Conservation (phyloP, 345 rosid genomes). For the Boechera stricta region DNA sequence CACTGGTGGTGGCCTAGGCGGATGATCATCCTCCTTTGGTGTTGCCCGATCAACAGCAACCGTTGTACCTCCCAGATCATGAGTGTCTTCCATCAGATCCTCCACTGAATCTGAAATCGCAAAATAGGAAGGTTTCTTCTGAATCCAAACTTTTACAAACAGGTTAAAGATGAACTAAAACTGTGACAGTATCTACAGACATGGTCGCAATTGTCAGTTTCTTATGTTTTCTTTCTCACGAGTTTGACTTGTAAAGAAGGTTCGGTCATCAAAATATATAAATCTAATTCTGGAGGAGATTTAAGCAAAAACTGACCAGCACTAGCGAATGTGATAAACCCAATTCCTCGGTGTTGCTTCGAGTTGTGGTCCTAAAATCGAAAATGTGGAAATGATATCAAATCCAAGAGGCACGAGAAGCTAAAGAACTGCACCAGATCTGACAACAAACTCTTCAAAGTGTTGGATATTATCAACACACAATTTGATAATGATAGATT, state of each 20-base stretch:
- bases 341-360: slow-evolving; percentile 92
- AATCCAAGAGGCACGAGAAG: slow-evolving; percentile 11
- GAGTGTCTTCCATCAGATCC: slow-evolving; percentile 83
- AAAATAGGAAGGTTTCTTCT: neutral
- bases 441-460: slow-evolving; percentile 12
- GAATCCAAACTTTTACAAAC: neutral
- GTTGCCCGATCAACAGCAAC: slow-evolving; percentile 98
- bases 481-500: slow-evolving; percentile 30
- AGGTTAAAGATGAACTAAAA: neutral
- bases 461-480: neutral
- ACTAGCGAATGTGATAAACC: slow-evolving; percentile 85
- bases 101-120: slow-evolving; percentile 79
- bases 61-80: slow-evolving; percentile 89
- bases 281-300: neutral
- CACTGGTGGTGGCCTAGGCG: slow-evolving; percentile 56
- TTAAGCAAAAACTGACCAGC: slow-evolving; percentile 62
- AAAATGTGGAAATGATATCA: slow-evolving; percentile 24
- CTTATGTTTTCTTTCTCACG: slow-evolving; percentile 6
- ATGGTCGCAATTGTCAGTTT: neutral
- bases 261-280: neutral
- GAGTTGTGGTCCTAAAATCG: slow-evolving; percentile 76
- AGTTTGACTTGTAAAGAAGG: neutral
- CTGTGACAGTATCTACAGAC: neutral
- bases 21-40: slow-evolving; percentile 90
- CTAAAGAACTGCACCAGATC: slow-evolving; percentile 9